Percentiles rank a stretch among this genome's conserved stretches.
phyloP scores from a whole-genome alignment of 495 filamentous ascomycete genomes.

The Cryomyces antarcticus region DNA sequence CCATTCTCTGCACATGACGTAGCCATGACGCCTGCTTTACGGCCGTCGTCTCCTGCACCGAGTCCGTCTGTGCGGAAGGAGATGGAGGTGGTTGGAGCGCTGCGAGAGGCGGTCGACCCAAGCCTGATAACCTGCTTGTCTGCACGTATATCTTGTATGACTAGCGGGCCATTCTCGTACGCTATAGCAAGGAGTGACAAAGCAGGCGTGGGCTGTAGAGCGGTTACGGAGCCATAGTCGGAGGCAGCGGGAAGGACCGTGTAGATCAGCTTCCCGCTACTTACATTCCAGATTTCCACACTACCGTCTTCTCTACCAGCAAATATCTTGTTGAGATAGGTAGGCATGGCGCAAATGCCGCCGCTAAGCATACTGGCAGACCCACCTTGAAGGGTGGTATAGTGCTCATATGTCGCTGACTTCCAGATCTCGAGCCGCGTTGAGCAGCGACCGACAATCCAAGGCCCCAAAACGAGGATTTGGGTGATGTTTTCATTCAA shows the following conservation, averaged over 20 bases:
- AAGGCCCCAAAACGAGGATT: slow-evolving; percentile 69
- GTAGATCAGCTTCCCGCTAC: slow-evolving; percentile 72
- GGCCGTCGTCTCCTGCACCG: slow-evolving; percentile 75
- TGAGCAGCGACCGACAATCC: slow-evolving; percentile 64
- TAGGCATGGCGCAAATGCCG: slow-evolving; percentile 63
- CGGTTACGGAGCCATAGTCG: slow-evolving; percentile 53
- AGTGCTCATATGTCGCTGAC: slow-evolving; percentile 62
- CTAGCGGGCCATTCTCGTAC: slow-evolving; percentile 55
- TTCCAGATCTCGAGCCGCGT: slow-evolving; percentile 79
- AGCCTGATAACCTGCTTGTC: slow-evolving; percentile 51
- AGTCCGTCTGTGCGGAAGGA: slow-evolving; percentile 81
- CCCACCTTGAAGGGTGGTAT: slow-evolving; percentile 49
- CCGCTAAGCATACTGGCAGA: slow-evolving; percentile 38
- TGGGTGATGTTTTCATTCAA: slow-evolving; percentile 49
- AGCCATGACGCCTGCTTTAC: slow-evolving; percentile 65
- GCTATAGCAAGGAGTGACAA: slow-evolving; percentile 76
- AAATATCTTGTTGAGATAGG: slow-evolving; percentile 89
- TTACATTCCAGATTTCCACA: slow-evolving; percentile 94
- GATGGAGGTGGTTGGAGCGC: slow-evolving; percentile 49
- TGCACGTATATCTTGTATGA: slow-evolving; percentile 59
- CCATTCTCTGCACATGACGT: slow-evolving; percentile 50
- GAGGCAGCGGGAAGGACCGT: slow-evolving; percentile 52
- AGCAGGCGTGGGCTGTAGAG: slow-evolving; percentile 61
- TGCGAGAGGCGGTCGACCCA: slow-evolving; percentile 31
- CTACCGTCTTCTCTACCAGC: slow-evolving; percentile 69